Evolutionary conservation across 2,329 filamentous ascomycete species (phyloP).

Genomic region (Exophiala xenobiotica): DNA sequence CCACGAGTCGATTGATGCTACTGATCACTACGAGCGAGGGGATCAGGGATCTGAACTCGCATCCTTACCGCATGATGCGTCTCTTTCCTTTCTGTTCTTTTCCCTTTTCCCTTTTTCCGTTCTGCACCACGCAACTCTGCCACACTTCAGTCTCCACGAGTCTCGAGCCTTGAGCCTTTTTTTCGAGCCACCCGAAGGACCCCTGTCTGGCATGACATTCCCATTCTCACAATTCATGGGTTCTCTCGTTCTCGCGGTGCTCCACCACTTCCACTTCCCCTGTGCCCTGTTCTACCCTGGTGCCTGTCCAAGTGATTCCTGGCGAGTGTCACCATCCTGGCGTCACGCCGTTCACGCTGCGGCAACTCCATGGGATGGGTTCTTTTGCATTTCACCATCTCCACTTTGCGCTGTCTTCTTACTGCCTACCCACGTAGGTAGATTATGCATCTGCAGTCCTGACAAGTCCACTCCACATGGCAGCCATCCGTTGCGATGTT

Average conservation of each 20-base stretch:
- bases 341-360: not conserved
- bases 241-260: not conserved
- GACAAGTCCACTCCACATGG: slow-evolving; percentile 4
- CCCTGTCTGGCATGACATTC: not conserved
- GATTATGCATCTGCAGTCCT: not conserved
- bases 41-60: not conserved
- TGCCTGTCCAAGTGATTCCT: not conserved
- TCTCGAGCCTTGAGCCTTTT: not conserved
- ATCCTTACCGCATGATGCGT: not conserved
- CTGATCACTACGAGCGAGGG: not conserved
- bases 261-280: not conserved
- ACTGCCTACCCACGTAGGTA: not conserved
- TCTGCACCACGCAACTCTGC: not conserved
- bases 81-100: not conserved
- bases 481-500: slow-evolving; percentile 3
- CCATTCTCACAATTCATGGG: not conserved
- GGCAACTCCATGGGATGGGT: too few relatives aligned
- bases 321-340: not conserved
- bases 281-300: not conserved
- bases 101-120: not conserved
- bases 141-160: not conserved
- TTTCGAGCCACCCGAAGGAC: not conserved
- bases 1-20: not conserved
- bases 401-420: too few relatives aligned
- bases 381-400: too few relatives aligned